Evolutionary conservation across 495 filamentous ascomycete species (phyloP), one percentile per base, ranked within the genome.

Genomic region (Alectoria sarmentosa): DNA sequence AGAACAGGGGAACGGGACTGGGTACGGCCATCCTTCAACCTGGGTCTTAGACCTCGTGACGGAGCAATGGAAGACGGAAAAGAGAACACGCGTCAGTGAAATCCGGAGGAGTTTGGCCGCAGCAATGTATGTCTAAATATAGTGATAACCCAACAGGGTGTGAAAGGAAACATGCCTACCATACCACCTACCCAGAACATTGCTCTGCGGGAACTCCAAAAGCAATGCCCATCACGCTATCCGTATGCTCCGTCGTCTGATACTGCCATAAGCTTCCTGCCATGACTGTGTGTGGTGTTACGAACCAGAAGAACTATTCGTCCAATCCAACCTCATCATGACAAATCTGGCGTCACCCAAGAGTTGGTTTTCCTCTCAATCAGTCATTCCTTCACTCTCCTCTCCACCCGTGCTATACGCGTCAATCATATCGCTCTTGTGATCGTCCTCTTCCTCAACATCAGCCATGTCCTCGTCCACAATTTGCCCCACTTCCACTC

Each of bases 381-480:
- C 63, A 15, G 62, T 60, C 67, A 69, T 66, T 8, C 62, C 63
- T 60, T 66, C 67, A 34, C 59, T 65, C 28, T 62, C 67, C 13
- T 69, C 55, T 38, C 41, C 57, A 11, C 48, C 59, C 41, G 41
- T 44, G 38, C 38, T 44, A 46, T 65, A 28, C 0, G 26, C 37
- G 6, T 64, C 63, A n/a, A 42, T 58, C 58, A 23, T 46, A 6
- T 26, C 44, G 30, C 61, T 57, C 23, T 61, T 58, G 10, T 37
- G 49, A 9, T 62, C 62, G 11, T 61, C 63, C 42, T 67, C 67
- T 30, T 60, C 58, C 26, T 61, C 62, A 39, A 39, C 68, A 66
- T 70, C 68, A 41, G 62, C 28, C 66, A 70, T 72, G n/a, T 70
- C 68, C 49, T 64, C 41, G 54, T 69, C 66, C 46, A 48, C 46